Evolutionary conservation across 108 stramenopile species (phyloP).

Genomic region (Hondaea fermentalgiana): DNA sequence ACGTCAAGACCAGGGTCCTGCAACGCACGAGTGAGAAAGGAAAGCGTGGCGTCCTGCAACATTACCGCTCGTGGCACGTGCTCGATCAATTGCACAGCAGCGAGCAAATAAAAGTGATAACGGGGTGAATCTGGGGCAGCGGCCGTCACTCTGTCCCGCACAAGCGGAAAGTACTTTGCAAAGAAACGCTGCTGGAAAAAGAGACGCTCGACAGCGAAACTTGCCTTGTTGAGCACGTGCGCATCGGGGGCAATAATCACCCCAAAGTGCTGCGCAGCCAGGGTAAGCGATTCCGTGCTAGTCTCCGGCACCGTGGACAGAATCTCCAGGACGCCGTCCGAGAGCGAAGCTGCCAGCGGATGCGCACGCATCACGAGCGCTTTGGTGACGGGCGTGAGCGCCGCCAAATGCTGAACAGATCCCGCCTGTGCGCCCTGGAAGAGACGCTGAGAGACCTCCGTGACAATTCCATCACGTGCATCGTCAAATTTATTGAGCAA

Average conservation of each 20-base stretch:
- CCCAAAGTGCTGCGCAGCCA: not conserved
- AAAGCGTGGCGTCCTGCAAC: not conserved
- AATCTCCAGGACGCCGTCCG: not conserved
- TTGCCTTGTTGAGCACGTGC: not conserved
- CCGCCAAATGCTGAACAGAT: not conserved
- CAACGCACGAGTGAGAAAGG: not conserved
- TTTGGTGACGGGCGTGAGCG: not conserved
- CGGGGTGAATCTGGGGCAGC: not conserved
- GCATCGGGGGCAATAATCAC: not conserved
- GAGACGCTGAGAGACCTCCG: not conserved
- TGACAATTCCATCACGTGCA: not conserved
- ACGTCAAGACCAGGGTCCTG: not conserved
- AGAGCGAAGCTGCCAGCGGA: not conserved
- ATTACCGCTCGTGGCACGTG: not conserved
- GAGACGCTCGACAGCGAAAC: not conserved
- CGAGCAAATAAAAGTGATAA: not conserved
- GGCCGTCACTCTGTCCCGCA: not conserved
- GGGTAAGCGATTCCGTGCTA: not conserved
- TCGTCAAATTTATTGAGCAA: not conserved
- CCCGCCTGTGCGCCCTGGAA: not conserved
- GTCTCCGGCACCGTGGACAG: not conserved
- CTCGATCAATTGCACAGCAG: not conserved
- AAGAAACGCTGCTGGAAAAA: not conserved
- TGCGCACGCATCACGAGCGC: not conserved
- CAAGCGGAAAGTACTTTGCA: not conserved